These are phyloP conservation scores for Pichia sp. DNA, from an alignment of 1,139 yeast genomes.

Conservation along the genomic window DNA sequence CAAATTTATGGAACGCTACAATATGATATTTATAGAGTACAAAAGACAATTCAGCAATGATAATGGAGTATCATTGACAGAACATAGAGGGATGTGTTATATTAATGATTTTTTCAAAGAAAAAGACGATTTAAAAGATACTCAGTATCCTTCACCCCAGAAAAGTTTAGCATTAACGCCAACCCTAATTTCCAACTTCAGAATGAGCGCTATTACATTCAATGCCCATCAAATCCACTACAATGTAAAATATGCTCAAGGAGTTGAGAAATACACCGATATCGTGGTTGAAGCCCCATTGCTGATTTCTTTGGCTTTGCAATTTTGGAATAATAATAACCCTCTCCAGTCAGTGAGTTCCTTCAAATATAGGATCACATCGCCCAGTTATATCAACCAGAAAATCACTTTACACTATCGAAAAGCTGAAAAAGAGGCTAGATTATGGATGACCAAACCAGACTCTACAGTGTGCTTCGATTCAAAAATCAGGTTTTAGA, in stretches of 20 bases:
- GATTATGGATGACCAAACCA: conserved; percentile 12
- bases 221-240: conserved; percentile 82
- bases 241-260: conserved; percentile 45
- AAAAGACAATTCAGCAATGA: conserved; percentile 18
- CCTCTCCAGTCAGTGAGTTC: neutral
- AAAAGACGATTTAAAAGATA: neutral
- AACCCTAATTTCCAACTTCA: conserved; percentile 28
- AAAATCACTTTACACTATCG: conserved; percentile 8
- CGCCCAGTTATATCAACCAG: conserved; percentile 25
- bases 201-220: conserved; percentile 68
- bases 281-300: conserved; percentile 80
- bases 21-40: conserved; percentile 22
- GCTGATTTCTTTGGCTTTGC: conserved; percentile 50
- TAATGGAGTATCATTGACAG: conserved; percentile 17
- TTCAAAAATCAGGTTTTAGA: conserved; percentile 10
- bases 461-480: conserved; percentile 8
- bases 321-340: conserved; percentile 34
- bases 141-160: neutral
- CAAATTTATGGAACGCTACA: conserved; percentile 11
- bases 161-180: conserved; percentile 16
- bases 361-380: conserved; percentile 24
- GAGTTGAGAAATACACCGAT: conserved; percentile 52
- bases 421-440: neutral
- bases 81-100: conserved; percentile 32
- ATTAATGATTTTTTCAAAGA: conserved; percentile 25